Evolutionary conservation across 176 grass and related monocot genomes (phyloP), one percentile per base, ranked within the genome.

Genomic region (Triticum turgidum): DNA sequence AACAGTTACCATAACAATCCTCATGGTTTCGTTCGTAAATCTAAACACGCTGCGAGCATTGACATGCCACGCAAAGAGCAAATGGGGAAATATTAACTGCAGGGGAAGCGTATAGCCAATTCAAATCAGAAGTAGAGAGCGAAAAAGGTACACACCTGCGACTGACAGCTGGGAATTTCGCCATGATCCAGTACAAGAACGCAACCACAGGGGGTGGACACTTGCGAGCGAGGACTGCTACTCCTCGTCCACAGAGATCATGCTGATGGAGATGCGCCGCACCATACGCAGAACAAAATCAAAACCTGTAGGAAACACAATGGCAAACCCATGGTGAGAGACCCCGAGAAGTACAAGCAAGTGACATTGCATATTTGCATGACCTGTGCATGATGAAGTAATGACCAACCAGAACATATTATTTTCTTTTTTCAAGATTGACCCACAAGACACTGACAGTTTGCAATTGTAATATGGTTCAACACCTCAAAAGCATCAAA

Each of bases 11-110:
- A 93, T 89, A 85, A 91, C 83, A 70, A 95, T 69, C 89, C 91
- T 91, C 79, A 92, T 89, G 70, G 73, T 91, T 92, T 89, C 94
- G 22, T 90, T 93, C 37, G 94, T 85, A 76, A 87, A 93, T 37
- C 83, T 87, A 84, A 89, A 87, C 39, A 86, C 33, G 77, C 93
- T 92, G 74, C 61, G 1, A 49, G 42, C 44, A 38, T 51, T 59
- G 58, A 62, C n/a, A 69, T 13, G 76, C 0, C 56, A 80, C 56
- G 76, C 20, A 20, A 44, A 4, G 5, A 69, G 69, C 37, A 32
- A 81, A 20, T 10, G 29, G 29, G 54, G 20, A 9, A 29, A 74
- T 20, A 5, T 76, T 80, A 83, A 71, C 15, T 18, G 0, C 11
- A 0, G 14, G 17, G 4, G 30, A 69, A n/a, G 21, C 15, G 12